phyloP scores from a whole-genome alignment of 176 grass and related monocot species.

The Oryza coarctata region DNA sequence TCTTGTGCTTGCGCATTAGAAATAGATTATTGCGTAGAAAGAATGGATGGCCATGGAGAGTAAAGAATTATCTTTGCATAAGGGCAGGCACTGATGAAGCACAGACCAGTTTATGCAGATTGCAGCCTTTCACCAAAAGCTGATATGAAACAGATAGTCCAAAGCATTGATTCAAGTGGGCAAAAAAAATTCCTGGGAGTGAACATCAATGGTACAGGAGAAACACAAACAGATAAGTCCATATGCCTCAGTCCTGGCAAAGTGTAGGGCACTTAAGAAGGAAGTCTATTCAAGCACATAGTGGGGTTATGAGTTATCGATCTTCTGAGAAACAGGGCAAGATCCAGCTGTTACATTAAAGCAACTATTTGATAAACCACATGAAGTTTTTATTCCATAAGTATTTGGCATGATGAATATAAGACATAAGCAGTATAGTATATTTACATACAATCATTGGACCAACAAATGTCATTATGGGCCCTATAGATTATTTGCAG shows the following conservation, averaged over 20 bases:
- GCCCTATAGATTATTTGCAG: conserved; percentile 15
- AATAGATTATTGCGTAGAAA: not conserved
- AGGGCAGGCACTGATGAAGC: not conserved
- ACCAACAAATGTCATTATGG: conserved; percentile 11
- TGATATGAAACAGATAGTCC: conserved; percentile 2
- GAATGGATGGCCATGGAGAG: not conserved
- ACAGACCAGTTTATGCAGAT: not conserved
- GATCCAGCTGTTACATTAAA: conserved; percentile 15
- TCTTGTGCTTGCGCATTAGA: conserved; percentile 27
- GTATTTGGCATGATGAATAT: conserved; percentile 22
- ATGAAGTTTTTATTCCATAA: not conserved
- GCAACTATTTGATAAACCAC: conserved; percentile 8
- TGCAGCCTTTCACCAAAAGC: conserved; percentile 6
- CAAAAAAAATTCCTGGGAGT: not conserved
- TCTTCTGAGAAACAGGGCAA: conserved; percentile 5
- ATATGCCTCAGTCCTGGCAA: not conserved
- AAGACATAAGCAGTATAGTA: conserved; percentile 33
- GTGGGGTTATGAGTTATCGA: not conserved
- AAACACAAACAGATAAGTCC: not conserved
- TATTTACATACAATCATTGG: conserved; percentile 18
- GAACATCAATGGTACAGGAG: conserved; percentile 7
- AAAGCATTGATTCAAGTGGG: conserved; percentile 13
- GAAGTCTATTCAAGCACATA: conserved; percentile 12
- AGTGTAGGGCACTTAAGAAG: conserved; percentile 3
- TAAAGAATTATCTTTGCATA: conserved; percentile 11